phyloP scores from a whole-genome alignment of 2,329 filamentous ascomycete species.

The Pyrenophora teres region DNA sequence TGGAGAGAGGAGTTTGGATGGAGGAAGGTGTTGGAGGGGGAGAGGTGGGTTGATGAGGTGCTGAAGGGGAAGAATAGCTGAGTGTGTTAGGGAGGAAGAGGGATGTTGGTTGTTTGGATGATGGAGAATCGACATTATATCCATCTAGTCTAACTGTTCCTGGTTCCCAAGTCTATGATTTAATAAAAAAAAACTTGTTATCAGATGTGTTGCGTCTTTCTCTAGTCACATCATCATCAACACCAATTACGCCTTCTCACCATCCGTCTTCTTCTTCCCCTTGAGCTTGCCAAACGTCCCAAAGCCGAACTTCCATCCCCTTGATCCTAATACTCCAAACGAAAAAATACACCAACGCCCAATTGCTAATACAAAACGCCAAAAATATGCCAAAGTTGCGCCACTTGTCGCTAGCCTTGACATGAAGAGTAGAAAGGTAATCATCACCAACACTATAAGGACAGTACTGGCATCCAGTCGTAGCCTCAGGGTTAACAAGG shows the following conservation, averaged over 20 bases:
- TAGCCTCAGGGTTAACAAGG: constrained; percentile 65
- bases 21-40: constrained; percentile 29
- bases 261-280: constrained; percentile 15
- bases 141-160: no score
- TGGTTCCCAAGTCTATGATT: no score
- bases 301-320: constrained; percentile 73
- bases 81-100: no score
- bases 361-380: constrained; percentile 72
- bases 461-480: constrained; percentile 69
- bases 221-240: no score
- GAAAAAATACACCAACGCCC: constrained; percentile 75
- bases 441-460: constrained; percentile 67
- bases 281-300: constrained; percentile 50
- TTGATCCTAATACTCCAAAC: constrained; percentile 73
- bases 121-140: no score
- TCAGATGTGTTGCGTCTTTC: neutral
- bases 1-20: constrained; percentile 63
- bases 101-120: no score
- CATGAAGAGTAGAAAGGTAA: constrained; percentile 66
- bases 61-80: no score
- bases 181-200: no score
- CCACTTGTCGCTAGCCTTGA: constrained; percentile 68
- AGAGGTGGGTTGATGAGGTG: no score
- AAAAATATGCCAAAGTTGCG: constrained; percentile 73
- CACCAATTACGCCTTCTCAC: constrained; percentile 3